phyloP scores from a whole-genome alignment of 2,329 filamentous ascomycete species.

The Aspergillus oerlinghausenensis region DNA sequence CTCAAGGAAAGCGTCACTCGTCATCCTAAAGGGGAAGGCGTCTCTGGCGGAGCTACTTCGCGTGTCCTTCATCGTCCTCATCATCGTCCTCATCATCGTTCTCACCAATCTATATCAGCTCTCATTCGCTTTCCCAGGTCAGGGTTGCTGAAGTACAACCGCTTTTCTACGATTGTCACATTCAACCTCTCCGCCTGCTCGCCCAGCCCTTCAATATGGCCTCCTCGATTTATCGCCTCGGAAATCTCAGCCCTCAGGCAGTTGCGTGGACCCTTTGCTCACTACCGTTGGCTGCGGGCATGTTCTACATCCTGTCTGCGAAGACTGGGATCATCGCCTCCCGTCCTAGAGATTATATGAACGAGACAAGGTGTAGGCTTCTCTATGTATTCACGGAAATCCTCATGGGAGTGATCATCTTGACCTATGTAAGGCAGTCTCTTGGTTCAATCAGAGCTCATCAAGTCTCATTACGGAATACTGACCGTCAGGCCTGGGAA shows the following conservation, averaged over 20 bases:
- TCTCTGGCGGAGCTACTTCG: neutral
- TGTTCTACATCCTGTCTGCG: neutral
- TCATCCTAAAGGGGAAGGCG: neutral
- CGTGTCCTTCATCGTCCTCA: neutral
- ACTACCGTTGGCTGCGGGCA: neutral
- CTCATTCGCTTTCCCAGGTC: neutral
- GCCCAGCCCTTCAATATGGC: neutral
- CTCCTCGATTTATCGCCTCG: neutral
- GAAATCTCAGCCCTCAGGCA: neutral
- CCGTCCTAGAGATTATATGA: neutral
- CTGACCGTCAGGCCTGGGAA: neutral
- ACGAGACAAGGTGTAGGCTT: neutral
- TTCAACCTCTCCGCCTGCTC: neutral
- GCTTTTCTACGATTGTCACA: neutral
- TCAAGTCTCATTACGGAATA: neutral
- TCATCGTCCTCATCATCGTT: neutral
- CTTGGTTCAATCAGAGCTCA: neutral
- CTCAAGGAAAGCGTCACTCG: neutral
- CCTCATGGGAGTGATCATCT: neutral
- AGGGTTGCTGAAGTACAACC: neutral
- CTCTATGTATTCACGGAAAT: neutral
- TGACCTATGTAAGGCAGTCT: neutral
- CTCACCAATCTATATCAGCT: neutral
- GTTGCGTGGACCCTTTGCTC: neutral
- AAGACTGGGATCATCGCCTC: neutral